Base-by-base conservation (phyloP, 805 yeast species). In the Hanseniaspora osmophila region DNA sequence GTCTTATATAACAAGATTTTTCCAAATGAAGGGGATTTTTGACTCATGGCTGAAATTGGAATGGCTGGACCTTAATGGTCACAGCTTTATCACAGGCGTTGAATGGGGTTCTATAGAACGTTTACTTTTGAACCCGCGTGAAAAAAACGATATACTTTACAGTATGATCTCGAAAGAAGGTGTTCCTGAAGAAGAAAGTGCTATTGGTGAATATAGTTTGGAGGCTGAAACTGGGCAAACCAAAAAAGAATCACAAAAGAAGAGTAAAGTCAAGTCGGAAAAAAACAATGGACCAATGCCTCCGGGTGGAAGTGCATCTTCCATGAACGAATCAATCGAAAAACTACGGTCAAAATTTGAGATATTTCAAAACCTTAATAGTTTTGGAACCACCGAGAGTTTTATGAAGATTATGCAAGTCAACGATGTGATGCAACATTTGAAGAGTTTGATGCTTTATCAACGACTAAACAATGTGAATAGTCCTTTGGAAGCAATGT, bases 391-490 rank as follows among this genome's bases (percentile, higher is more conserved):
- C 5, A 78, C 76, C 45, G 78, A 74, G 44, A 71, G 71, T 37
- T 77, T 84, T 6, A 73, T 84, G 75, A 65, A 90, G 48, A 69
- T 79, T 18, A 62, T 85, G 63, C 90, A 84, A 59, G 75, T 83
- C 4, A 73, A 86, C 38, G 92, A 84, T 59, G 80, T 80, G 10
- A 81, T 86, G 85, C 70, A 86, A 0, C 75, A 76, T 49, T 67
- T 85, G 50, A 71, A 74, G 46, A 77, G 82, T 6, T 63, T 86
- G 46, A 77, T 84, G 77, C 65, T 69, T 10, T 75, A 69, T 52
- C 71, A 83, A 10, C 64, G 66, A 47, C 61, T 69, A 6, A 65
- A 66, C 30, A 68, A 74, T 22, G 67, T 73, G 2, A 60, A 60
- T 6, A 73, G 79, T 32, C 84, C 87, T 0, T 49, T 75, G 38